Conservation (phyloP, 2,329 filamentous ascomycete species). For the Ambrosiella beaveri region DNA sequence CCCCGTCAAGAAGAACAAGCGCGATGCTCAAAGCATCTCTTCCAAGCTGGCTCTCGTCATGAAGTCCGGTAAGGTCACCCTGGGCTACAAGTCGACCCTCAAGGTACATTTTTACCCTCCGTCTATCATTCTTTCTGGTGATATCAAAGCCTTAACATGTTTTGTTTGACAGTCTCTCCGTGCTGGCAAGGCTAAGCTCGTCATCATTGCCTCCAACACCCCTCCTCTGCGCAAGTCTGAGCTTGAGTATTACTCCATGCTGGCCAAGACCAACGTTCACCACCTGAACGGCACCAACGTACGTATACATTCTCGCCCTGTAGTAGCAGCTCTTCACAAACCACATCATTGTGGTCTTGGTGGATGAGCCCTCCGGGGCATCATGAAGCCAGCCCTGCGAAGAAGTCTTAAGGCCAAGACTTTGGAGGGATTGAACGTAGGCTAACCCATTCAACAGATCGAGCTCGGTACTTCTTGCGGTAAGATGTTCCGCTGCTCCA, state of each 20-base stretch:
- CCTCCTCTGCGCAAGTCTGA: constrained; percentile 95
- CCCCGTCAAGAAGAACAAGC: constrained; percentile 64
- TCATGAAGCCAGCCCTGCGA: constrained; percentile 53
- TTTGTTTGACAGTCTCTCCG: constrained; percentile 50
- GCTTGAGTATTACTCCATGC: constrained; percentile 88
- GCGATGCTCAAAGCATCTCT: constrained; percentile 62
- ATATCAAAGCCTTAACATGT: constrained; percentile 30
- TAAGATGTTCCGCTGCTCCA: constrained; percentile 97
- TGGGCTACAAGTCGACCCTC: constrained; percentile 61
- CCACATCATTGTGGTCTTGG: not conserved
- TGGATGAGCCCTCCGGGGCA: constrained; percentile 20
- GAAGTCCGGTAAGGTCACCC: constrained; percentile 61
- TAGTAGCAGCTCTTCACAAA: not conserved
- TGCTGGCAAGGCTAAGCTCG: constrained; percentile 94
- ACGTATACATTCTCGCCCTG: constrained; percentile 33
- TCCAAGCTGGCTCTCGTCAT: constrained; percentile 44
- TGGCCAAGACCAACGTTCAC: constrained; percentile 88
- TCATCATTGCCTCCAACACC: constrained; percentile 87
- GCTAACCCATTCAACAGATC: constrained; percentile 58
- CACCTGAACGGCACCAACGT: constrained; percentile 99
- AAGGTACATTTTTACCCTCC: constrained; percentile 13
- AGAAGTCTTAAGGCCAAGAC: constrained; percentile 56
- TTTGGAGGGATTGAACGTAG: constrained; percentile 59
- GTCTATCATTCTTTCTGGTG: constrained; percentile 12
- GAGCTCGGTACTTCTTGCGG: constrained; percentile 96